Evolutionary conservation across 2,329 filamentous ascomycete species (phyloP).

Genomic region (Furcasterigmium sp.): DNA sequence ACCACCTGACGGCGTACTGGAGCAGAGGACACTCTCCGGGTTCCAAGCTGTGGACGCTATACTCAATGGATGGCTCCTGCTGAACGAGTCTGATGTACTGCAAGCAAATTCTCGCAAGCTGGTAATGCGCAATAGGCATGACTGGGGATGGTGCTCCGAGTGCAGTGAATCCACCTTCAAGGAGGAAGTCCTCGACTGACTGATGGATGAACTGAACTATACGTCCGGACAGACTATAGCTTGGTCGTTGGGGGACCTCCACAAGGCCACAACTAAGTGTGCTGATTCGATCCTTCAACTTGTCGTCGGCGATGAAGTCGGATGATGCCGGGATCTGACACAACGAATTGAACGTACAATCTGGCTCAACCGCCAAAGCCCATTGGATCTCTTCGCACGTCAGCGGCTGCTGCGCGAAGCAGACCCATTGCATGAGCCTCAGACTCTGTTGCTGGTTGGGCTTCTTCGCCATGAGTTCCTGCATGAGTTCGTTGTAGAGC

Average conservation of each 20-base stretch:
- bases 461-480: no score
- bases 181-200: slow-evolving; percentile 25
- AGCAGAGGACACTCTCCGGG: slow-evolving; percentile 10
- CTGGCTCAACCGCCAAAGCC: slow-evolving; percentile 20
- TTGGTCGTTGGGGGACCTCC: slow-evolving; percentile 11
- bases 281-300: slow-evolving; percentile 13
- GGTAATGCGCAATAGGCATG: slow-evolving; percentile 11
- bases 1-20: slow-evolving; percentile 8
- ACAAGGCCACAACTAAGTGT: slow-evolving; percentile 22
- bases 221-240: no score
- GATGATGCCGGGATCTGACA: slow-evolving; percentile 10
- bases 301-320: slow-evolving; percentile 12
- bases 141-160: slow-evolving; percentile 6
- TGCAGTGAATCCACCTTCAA: slow-evolving; percentile 15
- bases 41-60: slow-evolving; percentile 9
- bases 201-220: slow-evolving; percentile 27
- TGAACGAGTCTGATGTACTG: slow-evolving; percentile 18
- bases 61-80: no score
- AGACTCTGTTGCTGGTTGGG: slow-evolving; percentile 12
- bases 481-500: slow-evolving; percentile 19
- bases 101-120: slow-evolving; percentile 18
- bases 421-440: slow-evolving; percentile 26
- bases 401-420: slow-evolving; percentile 19
- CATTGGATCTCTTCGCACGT: slow-evolving; percentile 21
- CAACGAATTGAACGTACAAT: slow-evolving; percentile 14